Evolutionary conservation across 257 asterid genomes (phyloP).

Genomic region (Voacanga thouarsii): DNA sequence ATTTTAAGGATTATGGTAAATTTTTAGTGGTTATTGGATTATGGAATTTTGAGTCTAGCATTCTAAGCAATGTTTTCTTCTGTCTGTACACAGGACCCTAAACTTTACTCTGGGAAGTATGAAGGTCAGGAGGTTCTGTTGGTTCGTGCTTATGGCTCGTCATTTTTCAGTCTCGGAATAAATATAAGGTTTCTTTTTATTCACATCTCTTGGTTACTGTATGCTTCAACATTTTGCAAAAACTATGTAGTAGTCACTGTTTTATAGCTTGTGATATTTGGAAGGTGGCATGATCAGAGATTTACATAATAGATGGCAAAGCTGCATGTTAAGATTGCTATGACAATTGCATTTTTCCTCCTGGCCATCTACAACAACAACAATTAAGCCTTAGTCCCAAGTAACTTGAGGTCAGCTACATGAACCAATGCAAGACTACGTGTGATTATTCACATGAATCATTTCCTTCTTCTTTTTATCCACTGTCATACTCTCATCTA

Average conservation of each 20-base stretch:
- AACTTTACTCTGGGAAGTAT: constrained; percentile 44
- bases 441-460: too few species aligned
- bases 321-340: constrained; percentile 3
- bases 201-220: not conserved
- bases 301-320: not conserved
- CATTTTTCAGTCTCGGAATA: constrained; percentile 94
- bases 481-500: too few species aligned
- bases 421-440: too few species aligned
- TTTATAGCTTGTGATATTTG: not conserved
- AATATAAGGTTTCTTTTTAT: constrained; percentile 63
- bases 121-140: constrained; percentile 72
- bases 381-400: too few species aligned
- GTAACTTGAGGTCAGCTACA: too few species aligned
- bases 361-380: too few species aligned
- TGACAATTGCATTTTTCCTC: not conserved
- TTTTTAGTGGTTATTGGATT: not conserved
- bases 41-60: not conserved
- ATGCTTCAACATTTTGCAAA: not conserved
- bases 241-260: not conserved
- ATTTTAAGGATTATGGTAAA: not conserved
- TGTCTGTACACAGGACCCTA: constrained; percentile 37
- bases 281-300: not conserved
- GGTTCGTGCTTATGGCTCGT: constrained; percentile 93
- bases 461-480: too few species aligned
- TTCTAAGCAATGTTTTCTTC: not conserved